A percentile compares a stretch with the other conserved stretches of the same genome.
phyloP scores from a whole-genome alignment of 805 yeast genomes.

The Candida wancherniae region DNA sequence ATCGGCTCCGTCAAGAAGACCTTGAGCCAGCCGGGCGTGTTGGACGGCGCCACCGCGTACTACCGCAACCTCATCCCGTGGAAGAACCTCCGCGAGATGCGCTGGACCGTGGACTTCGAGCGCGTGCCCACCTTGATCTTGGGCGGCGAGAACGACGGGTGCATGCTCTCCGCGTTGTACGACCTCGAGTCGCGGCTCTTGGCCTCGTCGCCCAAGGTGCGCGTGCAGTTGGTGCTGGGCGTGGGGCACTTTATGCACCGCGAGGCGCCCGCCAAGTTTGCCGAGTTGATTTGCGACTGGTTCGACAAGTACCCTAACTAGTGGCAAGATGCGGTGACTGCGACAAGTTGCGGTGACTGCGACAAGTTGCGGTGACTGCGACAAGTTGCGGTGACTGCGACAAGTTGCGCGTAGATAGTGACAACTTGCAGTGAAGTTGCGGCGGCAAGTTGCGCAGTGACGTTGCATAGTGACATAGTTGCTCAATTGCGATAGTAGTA shows the following conservation, averaged over 20 bases:
- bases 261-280: constrained; percentile 31
- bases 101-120: constrained; percentile 28
- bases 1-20: constrained; percentile 27
- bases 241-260: constrained; percentile 40
- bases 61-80: constrained; percentile 25
- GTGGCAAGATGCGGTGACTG: no score
- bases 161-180: constrained; percentile 29
- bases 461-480: no score
- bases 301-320: constrained; percentile 18
- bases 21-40: constrained; percentile 21
- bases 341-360: no score
- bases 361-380: no score
- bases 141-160: constrained; percentile 37
- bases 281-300: constrained; percentile 26
- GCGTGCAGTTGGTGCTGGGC: constrained; percentile 22
- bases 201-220: constrained; percentile 16
- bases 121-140: constrained; percentile 34
- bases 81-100: constrained; percentile 14
- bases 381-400: no score
- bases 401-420: no score
- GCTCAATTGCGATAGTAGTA: no score
- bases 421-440: no score
- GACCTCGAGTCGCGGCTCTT: constrained; percentile 22
- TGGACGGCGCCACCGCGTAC: constrained; percentile 36
- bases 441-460: no score